Evolutionary conservation across 108 stramenopile genomes (phyloP), one percentile per base, ranked within the genome.

Genomic region (Pseudonitzschia pungens): DNA sequence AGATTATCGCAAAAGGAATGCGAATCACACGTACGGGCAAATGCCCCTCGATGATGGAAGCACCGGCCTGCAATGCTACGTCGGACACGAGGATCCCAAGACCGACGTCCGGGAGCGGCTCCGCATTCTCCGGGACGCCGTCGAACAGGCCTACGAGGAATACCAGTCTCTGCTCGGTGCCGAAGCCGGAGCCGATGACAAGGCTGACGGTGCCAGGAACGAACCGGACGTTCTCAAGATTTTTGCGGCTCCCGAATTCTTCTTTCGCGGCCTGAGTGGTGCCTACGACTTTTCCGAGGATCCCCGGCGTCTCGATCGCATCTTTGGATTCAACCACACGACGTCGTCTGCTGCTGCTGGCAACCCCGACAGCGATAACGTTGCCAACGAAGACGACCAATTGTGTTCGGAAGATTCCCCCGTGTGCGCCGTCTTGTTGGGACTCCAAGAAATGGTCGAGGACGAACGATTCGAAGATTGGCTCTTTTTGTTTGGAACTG

Each of bases 231-330:
- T 58, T 20, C 74, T 91, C 21, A 91, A 91, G 65, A 77, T 91
- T 8, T 91, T 91, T 71, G 58, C 88, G 36, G 90, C 87, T 14
- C 90, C 90, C n/a, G 90, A 91, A 72, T 91, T 91, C 63, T 91
- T 74, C 57, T 91, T 74, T 48, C 70, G 90, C 2, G 87, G 90
- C 12, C 32, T 64, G 14, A 66, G 85, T 68, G 90, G 90, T 33
- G 85, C 87, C 1, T 90, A 84, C 56, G 70, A 70, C 41, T 89
- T 89, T 55, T 27, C 57, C 6, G 83, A 85, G 16, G 84, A 76
- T 69, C 52, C 68, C 8, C 24, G 26, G 12, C n/a, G 57, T 4
- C n/a, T 58, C 14, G 57, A 58, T 27, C 15, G n/a, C 15, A 58
- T 58, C 14, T 58, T 58, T 58, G 57, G 57, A 16, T 58, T 31